Base-by-base conservation (phyloP, 352 stramenopile species). In the Globisporangium cederbergense region DNA sequence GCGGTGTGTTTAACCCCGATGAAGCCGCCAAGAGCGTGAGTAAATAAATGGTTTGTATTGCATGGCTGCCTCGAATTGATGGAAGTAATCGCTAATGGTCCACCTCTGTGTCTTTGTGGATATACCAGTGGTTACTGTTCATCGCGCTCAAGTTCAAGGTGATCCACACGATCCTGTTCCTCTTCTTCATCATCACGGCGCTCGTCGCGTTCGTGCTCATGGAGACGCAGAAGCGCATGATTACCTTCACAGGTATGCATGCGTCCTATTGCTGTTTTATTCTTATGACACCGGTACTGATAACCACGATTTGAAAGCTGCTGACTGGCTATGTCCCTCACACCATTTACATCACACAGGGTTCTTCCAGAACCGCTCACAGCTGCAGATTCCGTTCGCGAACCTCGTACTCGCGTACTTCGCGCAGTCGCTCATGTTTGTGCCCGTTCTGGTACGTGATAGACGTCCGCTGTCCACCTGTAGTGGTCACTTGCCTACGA, bases 161-260 rank as follows among this genome's bases (percentile, higher is more conserved):
- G 47, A 53, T 98, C 18, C 80, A 96, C 60, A 91, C 94, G 42
- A 97, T 91, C 20, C 64, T 96, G 34, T 97, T 98, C 66, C 78
- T 98, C 6, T 98, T 98, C 75, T 98, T 98, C 71, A 88, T 93
- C 58, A 91, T 89, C 30, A 97, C 93, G 1, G 95, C 90, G n/a
- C 66, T 98, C 1, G 84, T 98, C 4, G 86, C 78, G 30, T 98
- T 98, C 71, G 95, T 97, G 25, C 75, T 98, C 4, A 79, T 89
- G 53, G 92, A 98, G 71, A 98, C 91, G 38, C 91, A 98, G 76
- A 83, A 93, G 67, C 79, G 93, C 2, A 97, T 98, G 91, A 66
- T 98, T 40, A 84, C 86, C 3, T 98, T 98, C 66, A 96, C 89
- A n/a, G 79, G 77, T 83, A 47, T 16, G 60, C 16, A 28, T 28